phyloP scores from a whole-genome alignment of 495 filamentous ascomycete species.

The Daldinia concentrica region DNA sequence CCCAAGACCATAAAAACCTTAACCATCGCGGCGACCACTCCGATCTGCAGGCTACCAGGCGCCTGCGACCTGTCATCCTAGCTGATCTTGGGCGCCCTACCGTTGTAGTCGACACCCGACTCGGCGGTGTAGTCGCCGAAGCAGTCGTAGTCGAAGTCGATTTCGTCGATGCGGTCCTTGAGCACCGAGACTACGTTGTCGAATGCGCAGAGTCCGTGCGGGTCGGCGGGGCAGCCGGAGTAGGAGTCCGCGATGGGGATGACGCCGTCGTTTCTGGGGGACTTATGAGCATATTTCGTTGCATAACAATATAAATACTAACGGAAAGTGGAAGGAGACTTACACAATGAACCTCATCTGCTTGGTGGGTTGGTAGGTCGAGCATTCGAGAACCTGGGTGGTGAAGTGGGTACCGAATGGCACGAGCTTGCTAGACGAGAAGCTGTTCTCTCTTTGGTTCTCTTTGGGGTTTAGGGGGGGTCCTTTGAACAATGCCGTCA shows the following conservation, averaged over 20 bases:
- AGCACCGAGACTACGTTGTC: conserved; percentile 45
- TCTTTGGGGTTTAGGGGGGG: conserved; percentile 41
- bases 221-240: conserved; percentile 37
- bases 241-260: conserved; percentile 43
- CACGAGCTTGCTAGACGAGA: conserved; percentile 47
- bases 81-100: conserved; percentile 33
- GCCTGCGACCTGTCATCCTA: conserved; percentile 31
- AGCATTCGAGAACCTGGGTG: conserved; percentile 45
- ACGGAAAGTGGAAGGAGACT: neutral
- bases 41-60: conserved; percentile 16
- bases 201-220: conserved; percentile 46
- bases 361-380: conserved; percentile 40
- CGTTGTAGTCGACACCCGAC: conserved; percentile 45
- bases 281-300: conserved; percentile 4
- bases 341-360: conserved; percentile 48
- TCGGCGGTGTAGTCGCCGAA: conserved; percentile 44
- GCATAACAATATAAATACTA: neutral
- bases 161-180: conserved; percentile 44
- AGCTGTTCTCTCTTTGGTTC: conserved; percentile 44
- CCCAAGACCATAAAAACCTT: conserved; percentile 19
- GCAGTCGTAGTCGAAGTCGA: conserved; percentile 49
- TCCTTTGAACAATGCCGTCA: conserved; percentile 48
- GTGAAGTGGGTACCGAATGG: conserved; percentile 46
- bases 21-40: conserved; percentile 2
- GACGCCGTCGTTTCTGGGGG: conserved; percentile 43